Base-by-base conservation (phyloP, 306 rosid species). In the Cicer chorassanicum region DNA sequence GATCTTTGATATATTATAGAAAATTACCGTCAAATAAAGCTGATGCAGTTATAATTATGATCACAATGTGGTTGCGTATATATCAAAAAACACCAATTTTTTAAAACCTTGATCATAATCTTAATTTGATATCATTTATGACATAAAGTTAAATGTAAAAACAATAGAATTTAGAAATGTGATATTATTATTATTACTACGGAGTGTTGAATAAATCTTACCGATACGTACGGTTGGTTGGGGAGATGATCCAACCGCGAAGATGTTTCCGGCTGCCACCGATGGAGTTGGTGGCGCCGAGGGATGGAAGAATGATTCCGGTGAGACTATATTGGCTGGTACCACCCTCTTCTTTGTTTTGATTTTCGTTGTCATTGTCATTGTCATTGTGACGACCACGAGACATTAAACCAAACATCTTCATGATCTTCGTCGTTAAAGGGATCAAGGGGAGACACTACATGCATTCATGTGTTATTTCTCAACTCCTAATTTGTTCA, bases 321-420 rank as follows among this genome's bases (percentile, higher is more conserved):
- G 80, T 74, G 8, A 93, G 88, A 46, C 96, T 93, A 71, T 85
- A 93, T n/a, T 89, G 92, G 84, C 96, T 93, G 4, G 36, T 29
- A 29, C 82, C 86, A n/a, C 1, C 43, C 1, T 84, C 88, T 1
- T 85, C 87, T 14, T 56, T 74, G 8, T 1, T 2, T 9, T 60
- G 73, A 14, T 8, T 2, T 4, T 42, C 79, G 6, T 6, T 13
- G 2, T 75, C 78, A 1, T 62, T 57, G 0, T 49, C 24, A 0
- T 55, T 0, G 1, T 8, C 0, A 0, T 55, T 0, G 1, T 8
- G 0, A 0, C 2, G 79, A 49, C 81, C 65, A 36, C 75, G 36
- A 3, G 69, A 49, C 1, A 21, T 29, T 2, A 14, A 7, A 34
- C 29, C 49, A 46, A 65, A 70, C 57, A 55, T 74, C 9, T 62